Percentiles rank a stretch among this genome's conserved stretches.
Conservation (phyloP, 169 alveolate genomes). For the Eimeria acervulina region DNA sequence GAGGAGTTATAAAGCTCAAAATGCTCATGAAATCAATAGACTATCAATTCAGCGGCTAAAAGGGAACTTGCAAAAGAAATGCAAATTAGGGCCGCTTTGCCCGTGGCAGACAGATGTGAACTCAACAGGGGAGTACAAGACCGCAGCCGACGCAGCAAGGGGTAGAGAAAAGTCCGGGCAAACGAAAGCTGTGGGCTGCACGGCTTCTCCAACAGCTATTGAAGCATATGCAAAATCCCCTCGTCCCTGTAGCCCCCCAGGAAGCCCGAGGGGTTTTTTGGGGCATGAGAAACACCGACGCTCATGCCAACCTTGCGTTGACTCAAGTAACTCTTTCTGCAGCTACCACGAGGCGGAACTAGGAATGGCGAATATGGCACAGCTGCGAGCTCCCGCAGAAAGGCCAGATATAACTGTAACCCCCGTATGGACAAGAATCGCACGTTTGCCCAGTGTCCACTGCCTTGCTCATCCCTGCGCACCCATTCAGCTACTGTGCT, state of each 20-base stretch:
- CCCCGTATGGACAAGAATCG: constrained; percentile 7
- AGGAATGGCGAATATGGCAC: background rate
- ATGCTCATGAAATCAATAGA: background rate
- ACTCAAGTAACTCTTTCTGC: background rate
- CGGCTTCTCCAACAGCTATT: constrained; percentile 34
- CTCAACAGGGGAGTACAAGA: background rate
- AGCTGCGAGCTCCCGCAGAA: background rate
- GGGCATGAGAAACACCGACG: background rate
- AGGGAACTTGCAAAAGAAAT: background rate
- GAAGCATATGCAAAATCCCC: background rate
- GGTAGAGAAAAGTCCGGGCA: background rate
- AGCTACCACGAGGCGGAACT: background rate
- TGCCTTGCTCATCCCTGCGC: background rate
- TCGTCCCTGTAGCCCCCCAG: constrained; percentile 8
- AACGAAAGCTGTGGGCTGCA: constrained; percentile 40
- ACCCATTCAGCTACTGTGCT: background rate
- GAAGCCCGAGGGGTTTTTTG: background rate
- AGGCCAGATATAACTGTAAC: background rate
- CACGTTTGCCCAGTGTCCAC: background rate
- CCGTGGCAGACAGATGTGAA: constrained; percentile 3
- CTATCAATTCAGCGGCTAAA: background rate
- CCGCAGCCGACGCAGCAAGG: constrained; percentile 12
- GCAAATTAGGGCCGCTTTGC: background rate
- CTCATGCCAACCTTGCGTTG: background rate
- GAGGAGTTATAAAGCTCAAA: background rate